Conservation (phyloP, 2,329 filamentous ascomycete genomes). For the Claviceps arundinis region DNA sequence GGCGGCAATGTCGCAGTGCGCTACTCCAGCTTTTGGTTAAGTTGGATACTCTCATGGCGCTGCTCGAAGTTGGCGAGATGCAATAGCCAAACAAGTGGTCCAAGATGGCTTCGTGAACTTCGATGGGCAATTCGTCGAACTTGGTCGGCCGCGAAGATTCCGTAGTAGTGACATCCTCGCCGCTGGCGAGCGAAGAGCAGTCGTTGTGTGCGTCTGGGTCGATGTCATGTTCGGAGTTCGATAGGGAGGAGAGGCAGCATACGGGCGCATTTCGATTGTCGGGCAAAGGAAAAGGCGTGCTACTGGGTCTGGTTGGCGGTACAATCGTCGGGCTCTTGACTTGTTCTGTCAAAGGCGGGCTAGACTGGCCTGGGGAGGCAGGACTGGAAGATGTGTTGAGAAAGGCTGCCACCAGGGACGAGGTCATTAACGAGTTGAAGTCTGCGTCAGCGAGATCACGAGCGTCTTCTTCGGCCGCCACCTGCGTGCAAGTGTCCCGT, state of each 20-base stretch:
- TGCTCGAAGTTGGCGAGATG: constrained; percentile 45
- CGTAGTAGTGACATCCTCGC: constrained; percentile 9
- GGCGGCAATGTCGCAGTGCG: constrained; percentile 50
- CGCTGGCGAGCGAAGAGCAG: constrained; percentile 8
- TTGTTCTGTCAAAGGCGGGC: constrained; percentile 33
- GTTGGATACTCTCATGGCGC: constrained; percentile 38
- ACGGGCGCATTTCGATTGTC: constrained; percentile 28
- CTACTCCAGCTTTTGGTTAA: constrained; percentile 49
- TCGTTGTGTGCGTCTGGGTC: constrained; percentile 5
- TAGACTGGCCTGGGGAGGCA: constrained; percentile 39
- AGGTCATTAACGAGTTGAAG: constrained; percentile 23
- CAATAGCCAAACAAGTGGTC: constrained; percentile 60
- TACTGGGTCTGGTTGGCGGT: constrained; percentile 36
- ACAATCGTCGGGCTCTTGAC: constrained; percentile 25
- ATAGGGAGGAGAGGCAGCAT: constrained; percentile 15
- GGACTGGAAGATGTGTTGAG: constrained; percentile 36
- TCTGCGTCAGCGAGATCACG: constrained; percentile 15
- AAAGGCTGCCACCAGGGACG: constrained; percentile 22
- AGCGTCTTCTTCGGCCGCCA: constrained; percentile 1
- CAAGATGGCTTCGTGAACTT: constrained; percentile 60
- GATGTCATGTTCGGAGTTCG: constrained; percentile 12
- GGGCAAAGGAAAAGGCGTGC: constrained; percentile 45
- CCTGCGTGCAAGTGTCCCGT: constrained; percentile 6
- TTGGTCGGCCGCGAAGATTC: constrained; percentile 17
- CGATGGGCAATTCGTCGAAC: constrained; percentile 45